Evolutionary conservation across 139 green algal species (phyloP).

Genomic region (Klebsormidium nitens): DNA sequence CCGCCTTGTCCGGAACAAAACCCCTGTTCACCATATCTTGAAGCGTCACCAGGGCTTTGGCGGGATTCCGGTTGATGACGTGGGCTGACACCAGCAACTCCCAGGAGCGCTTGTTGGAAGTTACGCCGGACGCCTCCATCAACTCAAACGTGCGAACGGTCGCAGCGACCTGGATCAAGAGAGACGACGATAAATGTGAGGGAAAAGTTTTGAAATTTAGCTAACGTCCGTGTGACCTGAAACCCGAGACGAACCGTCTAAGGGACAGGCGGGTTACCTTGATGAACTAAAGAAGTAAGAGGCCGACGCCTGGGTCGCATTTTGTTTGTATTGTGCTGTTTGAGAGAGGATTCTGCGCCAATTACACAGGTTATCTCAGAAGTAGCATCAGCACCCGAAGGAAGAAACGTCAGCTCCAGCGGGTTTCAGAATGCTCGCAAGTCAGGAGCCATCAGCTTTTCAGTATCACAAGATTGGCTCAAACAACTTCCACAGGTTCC

Average conservation of each 20-base stretch:
- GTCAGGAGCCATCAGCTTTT: too few relatives aligned
- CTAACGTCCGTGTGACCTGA: too few relatives aligned
- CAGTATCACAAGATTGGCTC: too few relatives aligned
- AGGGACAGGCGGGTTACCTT: not conserved
- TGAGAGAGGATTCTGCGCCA: too few relatives aligned
- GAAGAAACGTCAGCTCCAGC: too few relatives aligned
- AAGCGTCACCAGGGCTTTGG: not conserved
- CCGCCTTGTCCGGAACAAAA: too few relatives aligned
- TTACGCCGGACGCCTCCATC: constrained; percentile 20
- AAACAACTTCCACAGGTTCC: too few relatives aligned
- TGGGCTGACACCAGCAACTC: constrained; percentile 13
- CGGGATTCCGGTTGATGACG: constrained; percentile 17
- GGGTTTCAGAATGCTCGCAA: too few relatives aligned
- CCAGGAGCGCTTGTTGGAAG: constrained; percentile 3
- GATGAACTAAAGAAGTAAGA: not conserved
- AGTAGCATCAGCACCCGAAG: too few relatives aligned
- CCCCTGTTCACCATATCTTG: constrained; percentile 21
- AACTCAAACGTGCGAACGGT: constrained; percentile 6
- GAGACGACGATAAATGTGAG: not conserved
- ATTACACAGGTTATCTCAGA: too few relatives aligned
- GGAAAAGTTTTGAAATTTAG: too few relatives aligned
- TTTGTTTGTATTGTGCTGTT: not conserved
- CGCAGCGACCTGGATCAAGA: constrained; percentile 6
- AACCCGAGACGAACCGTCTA: not conserved
- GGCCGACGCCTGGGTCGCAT: not conserved